Base-by-base conservation (phyloP, 2,329 filamentous ascomycete genomes). In the Venturiaceae sp. region DNA sequence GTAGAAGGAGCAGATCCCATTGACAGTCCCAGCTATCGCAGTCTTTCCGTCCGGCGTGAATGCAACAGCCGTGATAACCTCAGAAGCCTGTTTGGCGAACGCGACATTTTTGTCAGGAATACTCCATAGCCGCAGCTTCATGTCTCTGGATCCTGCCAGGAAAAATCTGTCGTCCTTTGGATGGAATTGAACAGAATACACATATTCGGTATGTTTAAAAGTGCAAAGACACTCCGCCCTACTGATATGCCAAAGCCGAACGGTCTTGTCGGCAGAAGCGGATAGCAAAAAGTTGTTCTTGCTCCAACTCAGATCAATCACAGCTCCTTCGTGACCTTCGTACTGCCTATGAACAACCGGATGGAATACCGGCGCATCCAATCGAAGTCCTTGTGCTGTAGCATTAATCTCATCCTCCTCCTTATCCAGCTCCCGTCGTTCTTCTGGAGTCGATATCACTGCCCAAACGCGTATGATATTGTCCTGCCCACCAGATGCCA, bases 271-370 rank as follows among this genome's bases (percentile, higher is more conserved):
- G 91, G 97, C 96, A 0, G 92, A 96, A 0, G 92, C 95, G 3
- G 92, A 96, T 16, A 99, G 78, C 30, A 99, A 73, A 65, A 99
- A 99, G 70, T 95, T 96, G 73, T 99, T 99, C 79, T 97, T 99
- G 76, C 92, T 97, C 94, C 94, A 99, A 70, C 90, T 95, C 60
- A 99, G 72, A 68, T 96, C 92, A 63, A 99, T 75, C 5, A 99
- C 84, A 64, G 95, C 92, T 16, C 87, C 86, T 0, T 83, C 86
- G 68, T 99, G 94, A 4, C 91, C 92, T 57, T 81, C 75, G 63
- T 94, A 96, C 67, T 96, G 88, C 58, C 86, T 82, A 9, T 89
- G 71, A 0, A 92, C 89, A 66, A 88, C 87, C 54, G 83, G 83
- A 62, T 85, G 84, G 68, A 99, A 97, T 0, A 99, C 92, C 2